Conservation (phyloP, 345 rosid genomes). For the Linum lewisii region DNA sequence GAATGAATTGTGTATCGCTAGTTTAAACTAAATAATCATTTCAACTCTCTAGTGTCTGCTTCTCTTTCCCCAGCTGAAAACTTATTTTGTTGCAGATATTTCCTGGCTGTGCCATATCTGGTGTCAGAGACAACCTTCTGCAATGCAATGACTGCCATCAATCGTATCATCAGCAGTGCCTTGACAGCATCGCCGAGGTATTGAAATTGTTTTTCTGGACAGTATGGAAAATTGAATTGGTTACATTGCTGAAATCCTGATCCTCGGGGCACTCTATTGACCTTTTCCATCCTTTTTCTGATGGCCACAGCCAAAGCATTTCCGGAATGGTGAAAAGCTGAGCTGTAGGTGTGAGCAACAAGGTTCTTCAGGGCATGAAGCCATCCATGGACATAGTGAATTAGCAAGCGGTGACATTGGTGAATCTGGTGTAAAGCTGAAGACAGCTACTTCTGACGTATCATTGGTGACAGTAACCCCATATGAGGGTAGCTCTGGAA, state of each 20-base stretch:
- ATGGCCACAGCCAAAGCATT: slow-evolving; percentile 12
- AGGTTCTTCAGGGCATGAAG: slow-evolving; percentile 14
- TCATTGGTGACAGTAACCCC: slow-evolving; percentile 7
- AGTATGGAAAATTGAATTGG: not conserved
- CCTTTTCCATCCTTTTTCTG: not conserved
- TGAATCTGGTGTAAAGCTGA: slow-evolving; percentile 13
- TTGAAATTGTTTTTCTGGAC: not conserved
- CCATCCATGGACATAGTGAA: slow-evolving; percentile 8
- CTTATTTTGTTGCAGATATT: slow-evolving; percentile 12
- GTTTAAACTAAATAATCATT: not conserved
- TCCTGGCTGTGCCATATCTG: slow-evolving; percentile 14
- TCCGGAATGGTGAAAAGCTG: slow-evolving; percentile 11
- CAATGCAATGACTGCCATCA: slow-evolving; percentile 18
- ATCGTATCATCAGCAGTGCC: slow-evolving; percentile 19
- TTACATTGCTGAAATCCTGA: not conserved
- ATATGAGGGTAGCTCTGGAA: slow-evolving; percentile 12
- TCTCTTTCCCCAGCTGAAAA: not conserved
- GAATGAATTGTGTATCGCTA: not conserved
- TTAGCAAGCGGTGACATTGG: slow-evolving; percentile 10
- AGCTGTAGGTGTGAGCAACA: slow-evolving; percentile 19
- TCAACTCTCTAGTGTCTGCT: not conserved
- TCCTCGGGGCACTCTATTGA: not conserved
- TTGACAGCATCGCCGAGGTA: slow-evolving; percentile 18
- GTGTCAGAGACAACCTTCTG: slow-evolving; percentile 13
- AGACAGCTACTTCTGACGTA: slow-evolving; percentile 8